Evolutionary conservation across 805 yeast species (phyloP).

Genomic region (Blastobotrys chiropterorum): DNA sequence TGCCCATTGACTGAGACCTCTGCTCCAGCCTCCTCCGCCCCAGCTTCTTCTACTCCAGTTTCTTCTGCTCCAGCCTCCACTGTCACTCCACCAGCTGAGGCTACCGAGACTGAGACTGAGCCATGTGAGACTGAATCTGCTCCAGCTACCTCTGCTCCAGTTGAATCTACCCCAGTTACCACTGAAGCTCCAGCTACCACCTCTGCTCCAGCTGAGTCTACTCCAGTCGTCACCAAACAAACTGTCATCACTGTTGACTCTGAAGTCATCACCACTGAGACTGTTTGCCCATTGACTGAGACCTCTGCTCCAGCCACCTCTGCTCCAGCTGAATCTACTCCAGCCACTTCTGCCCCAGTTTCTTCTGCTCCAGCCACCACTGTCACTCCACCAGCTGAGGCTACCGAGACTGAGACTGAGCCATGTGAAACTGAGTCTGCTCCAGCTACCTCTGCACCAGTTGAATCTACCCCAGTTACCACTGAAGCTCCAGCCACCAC

Average conservation of each 20-base stretch:
- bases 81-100: constrained; percentile 4
- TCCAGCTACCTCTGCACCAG: constrained; percentile 7
- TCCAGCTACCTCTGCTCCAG: constrained; percentile 9
- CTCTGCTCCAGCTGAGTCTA: constrained; percentile 4
- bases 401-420: constrained; percentile 1
- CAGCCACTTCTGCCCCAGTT: constrained; percentile 2
- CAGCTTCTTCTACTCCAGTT: constrained; percentile 1
- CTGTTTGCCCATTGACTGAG: constrained; percentile 1
- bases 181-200: constrained; percentile 5
- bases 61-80: constrained; percentile 7
- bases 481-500: constrained; percentile 3
- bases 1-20: constrained; percentile 1
- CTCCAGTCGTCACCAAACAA: constrained; percentile 2
- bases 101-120: constrained; percentile 1
- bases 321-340: constrained; percentile 3
- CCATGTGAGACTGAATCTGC: constrained; percentile 1
- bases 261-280: background rate
- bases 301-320: constrained; percentile 3
- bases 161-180: constrained; percentile 4
- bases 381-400: constrained; percentile 1
- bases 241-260: constrained; percentile 3
- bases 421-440: constrained; percentile 1
- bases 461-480: background rate
- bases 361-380: background rate
- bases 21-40: constrained; percentile 4